Conservation (phyloP, 2,329 filamentous ascomycete genomes). For the Sclerotinia subarctica region DNA sequence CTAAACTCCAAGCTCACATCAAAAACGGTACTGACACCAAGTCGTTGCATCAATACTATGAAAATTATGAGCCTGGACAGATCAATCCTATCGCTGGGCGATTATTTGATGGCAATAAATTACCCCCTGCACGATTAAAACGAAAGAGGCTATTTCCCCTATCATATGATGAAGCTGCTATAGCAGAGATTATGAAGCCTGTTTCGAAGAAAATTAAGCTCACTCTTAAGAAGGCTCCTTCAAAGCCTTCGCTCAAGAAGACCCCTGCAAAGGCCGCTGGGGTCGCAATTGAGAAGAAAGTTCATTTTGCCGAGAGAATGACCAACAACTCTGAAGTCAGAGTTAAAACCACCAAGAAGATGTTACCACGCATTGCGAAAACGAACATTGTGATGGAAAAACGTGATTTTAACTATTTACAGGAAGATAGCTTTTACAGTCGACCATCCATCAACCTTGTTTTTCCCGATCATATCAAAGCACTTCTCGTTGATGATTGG, state of each 20-base stretch:
- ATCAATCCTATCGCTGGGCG: slow-evolving; percentile 30
- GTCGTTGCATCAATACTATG: slow-evolving; percentile 22
- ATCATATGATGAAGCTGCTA: slow-evolving; percentile 2
- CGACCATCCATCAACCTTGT: slow-evolving; percentile 82
- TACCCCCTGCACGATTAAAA: slow-evolving; percentile 8
- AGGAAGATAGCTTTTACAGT: slow-evolving; percentile 87
- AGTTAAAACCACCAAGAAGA: slow-evolving; percentile 16
- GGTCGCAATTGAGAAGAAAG: neutral
- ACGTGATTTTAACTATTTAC: slow-evolving; percentile 25
- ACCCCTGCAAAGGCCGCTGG: neutral
- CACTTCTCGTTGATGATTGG: slow-evolving; percentile 95
- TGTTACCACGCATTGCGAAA: slow-evolving; percentile 7
- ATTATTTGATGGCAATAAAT: slow-evolving; percentile 1
- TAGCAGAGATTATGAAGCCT: slow-evolving; percentile 4
- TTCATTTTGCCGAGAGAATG: neutral
- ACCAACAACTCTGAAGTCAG: slow-evolving; percentile 15
- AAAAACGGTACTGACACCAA: slow-evolving; percentile 30
- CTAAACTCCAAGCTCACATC: slow-evolving; percentile 28
- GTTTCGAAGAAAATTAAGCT: slow-evolving; percentile 1
- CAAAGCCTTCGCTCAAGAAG: neutral
- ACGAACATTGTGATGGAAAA: neutral
- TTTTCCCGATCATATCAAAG: slow-evolving; percentile 87
- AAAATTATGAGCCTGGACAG: slow-evolving; percentile 24
- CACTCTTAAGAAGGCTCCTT: neutral
- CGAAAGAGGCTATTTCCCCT: slow-evolving; percentile 1